Percentiles rank a stretch among this genome's conserved stretches.
Evolutionary conservation across 2,329 filamentous ascomycete species (phyloP).

Genomic region (Paraphaeosphaeria sporulosa): DNA sequence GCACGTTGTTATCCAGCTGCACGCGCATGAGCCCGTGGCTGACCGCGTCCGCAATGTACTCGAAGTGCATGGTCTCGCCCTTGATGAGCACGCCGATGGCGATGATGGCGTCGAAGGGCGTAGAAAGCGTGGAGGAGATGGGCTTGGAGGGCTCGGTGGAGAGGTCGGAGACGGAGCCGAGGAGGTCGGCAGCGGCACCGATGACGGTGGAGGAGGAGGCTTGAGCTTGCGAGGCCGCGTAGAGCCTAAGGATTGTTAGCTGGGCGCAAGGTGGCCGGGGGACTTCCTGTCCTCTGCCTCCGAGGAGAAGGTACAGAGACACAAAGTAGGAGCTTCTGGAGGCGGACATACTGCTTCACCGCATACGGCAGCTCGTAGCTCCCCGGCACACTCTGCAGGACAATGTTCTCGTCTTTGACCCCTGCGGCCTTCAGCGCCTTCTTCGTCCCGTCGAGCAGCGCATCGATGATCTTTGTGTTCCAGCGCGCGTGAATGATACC

Average conservation of each 20-base stretch:
- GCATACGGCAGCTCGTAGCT: slow-evolving; percentile 94
- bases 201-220: slow-evolving; percentile 65
- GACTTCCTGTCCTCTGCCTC: background rate
- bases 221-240: slow-evolving; percentile 86
- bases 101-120: slow-evolving; percentile 89
- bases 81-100: slow-evolving; percentile 97
- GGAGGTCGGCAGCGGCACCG: slow-evolving; percentile 70
- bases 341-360: slow-evolving; percentile 74
- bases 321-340: background rate
- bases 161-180: slow-evolving; percentile 11
- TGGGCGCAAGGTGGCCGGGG: background rate
- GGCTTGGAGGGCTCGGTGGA: slow-evolving; percentile 40
- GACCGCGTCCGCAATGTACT: slow-evolving; percentile 94
- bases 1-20: slow-evolving; percentile 86
- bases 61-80: slow-evolving; percentile 99
- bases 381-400: slow-evolving; percentile 87
- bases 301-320: background rate
- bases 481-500: slow-evolving; percentile 96
- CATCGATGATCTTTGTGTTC: slow-evolving; percentile 88
- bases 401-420: slow-evolving; percentile 87
- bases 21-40: slow-evolving; percentile 94
- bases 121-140: slow-evolving; percentile 52
- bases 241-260: slow-evolving; percentile 64
- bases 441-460: slow-evolving; percentile 81
- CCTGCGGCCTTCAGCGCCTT: slow-evolving; percentile 79